Evolutionary conservation across 1,284 basidiomycete species (phyloP).

Genomic region (Porodaedalea pini): DNA sequence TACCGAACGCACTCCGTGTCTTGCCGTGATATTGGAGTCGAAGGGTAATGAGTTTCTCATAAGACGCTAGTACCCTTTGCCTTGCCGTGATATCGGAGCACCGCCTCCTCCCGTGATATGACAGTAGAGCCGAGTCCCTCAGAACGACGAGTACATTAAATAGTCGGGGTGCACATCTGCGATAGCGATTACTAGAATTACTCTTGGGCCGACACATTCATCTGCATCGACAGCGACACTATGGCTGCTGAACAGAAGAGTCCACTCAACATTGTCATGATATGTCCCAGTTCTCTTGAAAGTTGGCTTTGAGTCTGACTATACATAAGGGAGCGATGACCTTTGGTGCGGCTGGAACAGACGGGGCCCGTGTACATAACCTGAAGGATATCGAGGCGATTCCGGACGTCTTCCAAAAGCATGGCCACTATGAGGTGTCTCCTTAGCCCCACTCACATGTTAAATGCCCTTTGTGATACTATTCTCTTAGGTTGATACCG

Average conservation of each 20-base stretch:
- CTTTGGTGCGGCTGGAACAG: constrained; percentile 36
- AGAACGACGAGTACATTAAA: too few species aligned
- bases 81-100: too few species aligned
- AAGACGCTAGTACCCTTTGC: too few species aligned
- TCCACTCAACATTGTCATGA: constrained; percentile 15
- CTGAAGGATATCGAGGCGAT: constrained; percentile 49
- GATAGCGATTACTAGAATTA: too few species aligned
- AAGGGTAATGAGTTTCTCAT: too few species aligned
- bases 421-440: constrained; percentile 50
- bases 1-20: too few species aligned
- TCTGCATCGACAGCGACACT: too few species aligned
- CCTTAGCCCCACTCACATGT: not conserved
- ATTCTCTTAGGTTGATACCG: constrained; percentile 55
- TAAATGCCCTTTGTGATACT: not conserved
- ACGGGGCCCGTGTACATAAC: constrained; percentile 48
- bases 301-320: constrained; percentile 23
- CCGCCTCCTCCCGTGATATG: too few species aligned
- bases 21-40: too few species aligned
- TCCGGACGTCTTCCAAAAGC: constrained; percentile 52
- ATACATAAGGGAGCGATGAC: constrained; percentile 37
- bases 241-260: constrained; percentile 14
- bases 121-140: too few species aligned
- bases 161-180: too few species aligned
- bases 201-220: too few species aligned
- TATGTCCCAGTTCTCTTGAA: not conserved